These are phyloP conservation scores for Pseudogymnoascus verrucosus DNA, from an alignment of 2,329 filamentous ascomycete genomes.

Conservation along the genomic window DNA sequence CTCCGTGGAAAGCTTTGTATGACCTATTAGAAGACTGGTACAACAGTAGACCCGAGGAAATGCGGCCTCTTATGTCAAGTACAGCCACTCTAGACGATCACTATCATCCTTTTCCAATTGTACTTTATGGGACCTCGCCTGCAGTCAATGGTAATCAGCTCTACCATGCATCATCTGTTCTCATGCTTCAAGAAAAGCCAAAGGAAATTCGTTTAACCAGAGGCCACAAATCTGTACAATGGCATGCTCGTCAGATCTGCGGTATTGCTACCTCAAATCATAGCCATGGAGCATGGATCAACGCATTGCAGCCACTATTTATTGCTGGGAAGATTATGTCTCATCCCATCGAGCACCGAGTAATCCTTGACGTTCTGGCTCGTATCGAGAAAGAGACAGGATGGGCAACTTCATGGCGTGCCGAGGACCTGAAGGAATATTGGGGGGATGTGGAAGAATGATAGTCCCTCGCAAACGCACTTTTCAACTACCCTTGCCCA, in stretches of 20 bases:
- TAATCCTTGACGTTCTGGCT: slow-evolving; percentile 39
- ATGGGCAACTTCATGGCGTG: slow-evolving; percentile 46
- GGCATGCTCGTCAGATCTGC: slow-evolving; percentile 40
- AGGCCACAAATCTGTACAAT: slow-evolving; percentile 33
- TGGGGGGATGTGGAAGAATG: slow-evolving; percentile 36
- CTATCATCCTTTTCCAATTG: slow-evolving; percentile 20
- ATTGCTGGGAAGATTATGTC: slow-evolving; percentile 40
- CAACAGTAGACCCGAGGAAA: slow-evolving; percentile 27
- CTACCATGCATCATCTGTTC: slow-evolving; percentile 26
- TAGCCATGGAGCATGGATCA: slow-evolving; percentile 38
- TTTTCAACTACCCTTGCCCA: too few relatives aligned
- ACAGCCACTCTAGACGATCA: slow-evolving; percentile 24
- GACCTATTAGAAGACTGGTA: slow-evolving; percentile 35
- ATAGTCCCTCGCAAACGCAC: not conserved
- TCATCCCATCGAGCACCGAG: slow-evolving; percentile 35
- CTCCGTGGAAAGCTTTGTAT: slow-evolving; percentile 33
- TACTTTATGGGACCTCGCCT: slow-evolving; percentile 13
- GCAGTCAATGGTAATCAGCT: slow-evolving; percentile 29
- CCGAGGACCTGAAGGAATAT: slow-evolving; percentile 42
- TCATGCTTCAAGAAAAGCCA: slow-evolving; percentile 28
- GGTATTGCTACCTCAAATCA: slow-evolving; percentile 37
- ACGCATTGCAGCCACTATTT: slow-evolving; percentile 39
- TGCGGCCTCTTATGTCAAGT: slow-evolving; percentile 31
- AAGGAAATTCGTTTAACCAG: not conserved
- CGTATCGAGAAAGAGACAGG: slow-evolving; percentile 45